Base-by-base conservation (phyloP, 306 rosid genomes). In the Fagus sylvatica region DNA sequence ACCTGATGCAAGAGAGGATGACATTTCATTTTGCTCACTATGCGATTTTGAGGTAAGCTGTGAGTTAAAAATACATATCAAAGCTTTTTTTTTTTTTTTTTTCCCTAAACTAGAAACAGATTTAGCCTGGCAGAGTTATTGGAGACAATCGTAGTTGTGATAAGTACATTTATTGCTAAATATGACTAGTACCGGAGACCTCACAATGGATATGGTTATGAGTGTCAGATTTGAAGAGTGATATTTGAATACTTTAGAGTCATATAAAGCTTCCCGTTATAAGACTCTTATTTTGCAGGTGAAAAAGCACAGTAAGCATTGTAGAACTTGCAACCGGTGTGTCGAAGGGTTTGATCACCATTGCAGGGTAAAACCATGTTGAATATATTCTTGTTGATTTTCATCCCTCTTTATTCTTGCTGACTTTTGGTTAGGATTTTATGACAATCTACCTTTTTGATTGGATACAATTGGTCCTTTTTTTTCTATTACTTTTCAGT, bases 341-440 rank as follows among this genome's bases (percentile, higher is more conserved):
- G 99, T 93, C 53, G 97, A 95, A 83, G 97, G 97, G 41, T 93
- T 95, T 55, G 99, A 95, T 86, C 99, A 93, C 82, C 98, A 95
- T 82, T 95, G 99, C 88, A 87, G 97, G 91, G 98, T 95, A 43
- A 79, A 88, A 60, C 69, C 15, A 7, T 62, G 67, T 53, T 19
- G 53, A 15, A 54, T 32, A 3, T 55, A 8, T 43, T 16, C 75
- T 55, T 19, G 13, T n/a, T 22, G 11, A 9, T 30, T 56, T 22
- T 57, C 8, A 19, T 57, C 37, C 36, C 37, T 9, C 11, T 7
- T 28, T 57, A 7, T 34, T 57, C 2, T 28, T 57, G 34, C 22
- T 57, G 64, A 9, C 64, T 57, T 65, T 10, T 37, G 12, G 32
- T n/a, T 65, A 16, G n/a, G 48, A 65, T 65, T 65, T 16, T 10